Evolutionary conservation across 75 land plant species (phyloP), one percentile per base, ranked within the genome.

Genomic region (Pinus taeda): DNA sequence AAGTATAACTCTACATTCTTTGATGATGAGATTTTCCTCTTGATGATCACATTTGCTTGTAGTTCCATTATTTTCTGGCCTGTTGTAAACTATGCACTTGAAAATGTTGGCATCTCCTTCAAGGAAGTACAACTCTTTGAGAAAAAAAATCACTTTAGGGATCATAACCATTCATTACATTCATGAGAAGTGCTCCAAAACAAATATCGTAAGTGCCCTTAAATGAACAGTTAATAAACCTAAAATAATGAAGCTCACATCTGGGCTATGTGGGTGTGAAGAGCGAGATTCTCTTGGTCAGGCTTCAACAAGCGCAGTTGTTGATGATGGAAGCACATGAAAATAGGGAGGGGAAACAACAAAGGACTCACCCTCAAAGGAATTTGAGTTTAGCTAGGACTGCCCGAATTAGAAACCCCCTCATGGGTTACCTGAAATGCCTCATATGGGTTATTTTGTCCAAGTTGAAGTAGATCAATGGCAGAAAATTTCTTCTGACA

Each of bases 251-350:
- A 92, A 88, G 85, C 86, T 92, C 26, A 79, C 88, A 0, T 88
- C 90, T 67, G 87, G 93, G 12, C 87, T 92, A 22, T 92, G 92
- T 67, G 92, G 92, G 30, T 90, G 92, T 73, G 90, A 86, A 71
- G 88, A 87, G 42, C 11, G 74, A 22, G 74, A 71, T 53, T 71
- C 74, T 15, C 39, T 71, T 12, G 64, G 39, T 21, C 30, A 56
- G 22, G 64, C 37, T 12, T 29, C 49, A 36, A 75, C 39, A 59
- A 59, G 64, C 14, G 49, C 42, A 59, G 37, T 17, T 29, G 14
- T 75, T 8, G 60, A 75, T 30, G 45, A 36, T 12, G 64, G 26
- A 26, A 26, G 26, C 26, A 26, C 26, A 26, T 0, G 0, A 26
- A 26, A 26, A 26, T 26, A 26, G 24, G 76, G 33, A 60, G 76